Conservation (phyloP, 345 rosid genomes). For the Gossypium australe region DNA sequence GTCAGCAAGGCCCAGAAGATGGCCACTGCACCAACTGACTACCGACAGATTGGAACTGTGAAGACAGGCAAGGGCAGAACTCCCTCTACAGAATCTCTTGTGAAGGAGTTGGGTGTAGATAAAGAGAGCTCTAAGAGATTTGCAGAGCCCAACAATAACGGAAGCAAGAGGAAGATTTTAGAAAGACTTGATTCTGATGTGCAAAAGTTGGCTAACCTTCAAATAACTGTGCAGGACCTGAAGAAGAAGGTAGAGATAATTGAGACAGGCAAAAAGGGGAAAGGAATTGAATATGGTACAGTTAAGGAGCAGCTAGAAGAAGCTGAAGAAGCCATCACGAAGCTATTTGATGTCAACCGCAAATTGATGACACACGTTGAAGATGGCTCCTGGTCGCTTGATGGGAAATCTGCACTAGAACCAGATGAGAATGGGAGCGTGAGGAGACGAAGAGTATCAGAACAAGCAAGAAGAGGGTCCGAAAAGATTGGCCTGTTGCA, state of each 20-base stretch:
- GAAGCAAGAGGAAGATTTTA: constrained; percentile 59
- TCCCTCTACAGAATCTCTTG: constrained; percentile 49
- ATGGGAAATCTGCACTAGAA: constrained; percentile 36
- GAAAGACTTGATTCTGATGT: constrained; percentile 88
- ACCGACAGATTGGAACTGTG: constrained; percentile 9
- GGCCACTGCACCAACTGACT: constrained; percentile 10
- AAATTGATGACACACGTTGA: constrained; percentile 51
- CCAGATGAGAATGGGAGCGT: constrained; percentile 41
- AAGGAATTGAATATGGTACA: constrained; percentile 56
- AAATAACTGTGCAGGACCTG: constrained; percentile 72
- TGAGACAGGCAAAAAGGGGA: constrained; percentile 54
- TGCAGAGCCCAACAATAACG: constrained; percentile 50
- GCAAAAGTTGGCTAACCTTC: constrained; percentile 78
- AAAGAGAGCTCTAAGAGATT: constrained; percentile 62
- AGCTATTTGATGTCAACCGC: constrained; percentile 54
- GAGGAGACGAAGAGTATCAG: constrained; percentile 48
- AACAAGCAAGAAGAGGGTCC: constrained; percentile 76
- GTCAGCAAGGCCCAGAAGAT: constrained; percentile 36
- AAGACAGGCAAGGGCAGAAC: constrained; percentile 37
- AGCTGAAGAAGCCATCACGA: constrained; percentile 57
- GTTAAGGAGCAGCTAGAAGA: constrained; percentile 79
- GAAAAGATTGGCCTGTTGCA: constrained; percentile 87
- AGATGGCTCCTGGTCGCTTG: constrained; percentile 36
- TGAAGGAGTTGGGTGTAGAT: constrained; percentile 69
- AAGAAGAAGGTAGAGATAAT: constrained; percentile 62